Conservation (phyloP, 495 filamentous ascomycete species). For the Evansstolkia leycettana region DNA sequence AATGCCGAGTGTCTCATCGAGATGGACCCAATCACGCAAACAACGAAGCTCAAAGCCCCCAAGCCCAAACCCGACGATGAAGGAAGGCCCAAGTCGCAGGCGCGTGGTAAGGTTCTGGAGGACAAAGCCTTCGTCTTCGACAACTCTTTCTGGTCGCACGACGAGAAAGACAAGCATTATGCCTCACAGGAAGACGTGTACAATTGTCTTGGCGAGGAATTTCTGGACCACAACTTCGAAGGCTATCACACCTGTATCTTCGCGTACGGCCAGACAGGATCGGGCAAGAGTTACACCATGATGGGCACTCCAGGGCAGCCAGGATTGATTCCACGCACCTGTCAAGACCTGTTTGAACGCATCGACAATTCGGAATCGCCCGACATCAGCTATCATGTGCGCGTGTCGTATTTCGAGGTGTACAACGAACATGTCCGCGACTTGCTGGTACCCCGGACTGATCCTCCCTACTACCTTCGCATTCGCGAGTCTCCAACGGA, state of each 20-base stretch:
- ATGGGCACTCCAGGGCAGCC: slow-evolving; percentile 86
- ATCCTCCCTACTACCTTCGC: slow-evolving; percentile 84
- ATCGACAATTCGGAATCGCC: slow-evolving; percentile 75
- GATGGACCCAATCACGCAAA: slow-evolving; percentile 79
- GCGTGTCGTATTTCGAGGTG: slow-evolving; percentile 97
- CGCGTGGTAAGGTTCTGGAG: slow-evolving; percentile 62
- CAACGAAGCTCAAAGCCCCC: slow-evolving; percentile 55
- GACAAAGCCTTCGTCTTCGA: slow-evolving; percentile 93
- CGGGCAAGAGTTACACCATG: slow-evolving; percentile 98
- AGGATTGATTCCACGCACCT: slow-evolving; percentile 93
- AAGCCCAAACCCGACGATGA: slow-evolving; percentile 50
- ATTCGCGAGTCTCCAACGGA: slow-evolving; percentile 92
- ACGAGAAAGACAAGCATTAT: slow-evolving; percentile 60
- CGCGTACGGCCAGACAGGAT: slow-evolving; percentile 95
- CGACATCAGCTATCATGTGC: slow-evolving; percentile 89
- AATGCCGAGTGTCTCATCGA: slow-evolving; percentile 72
- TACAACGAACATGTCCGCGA: slow-evolving; percentile 99
- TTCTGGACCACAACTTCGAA: slow-evolving; percentile 98
- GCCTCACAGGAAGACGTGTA: slow-evolving; percentile 89
- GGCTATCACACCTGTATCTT: slow-evolving; percentile 99
- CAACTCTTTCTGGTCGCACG: slow-evolving; percentile 94
- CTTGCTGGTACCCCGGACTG: slow-evolving; percentile 64
- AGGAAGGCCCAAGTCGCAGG: slow-evolving; percentile 53
- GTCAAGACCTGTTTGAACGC: slow-evolving; percentile 88
- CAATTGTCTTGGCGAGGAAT: slow-evolving; percentile 87